phyloP scores from a whole-genome alignment of 1,139 yeast genomes.

The Magnusiomyces suaveolens region DNA sequence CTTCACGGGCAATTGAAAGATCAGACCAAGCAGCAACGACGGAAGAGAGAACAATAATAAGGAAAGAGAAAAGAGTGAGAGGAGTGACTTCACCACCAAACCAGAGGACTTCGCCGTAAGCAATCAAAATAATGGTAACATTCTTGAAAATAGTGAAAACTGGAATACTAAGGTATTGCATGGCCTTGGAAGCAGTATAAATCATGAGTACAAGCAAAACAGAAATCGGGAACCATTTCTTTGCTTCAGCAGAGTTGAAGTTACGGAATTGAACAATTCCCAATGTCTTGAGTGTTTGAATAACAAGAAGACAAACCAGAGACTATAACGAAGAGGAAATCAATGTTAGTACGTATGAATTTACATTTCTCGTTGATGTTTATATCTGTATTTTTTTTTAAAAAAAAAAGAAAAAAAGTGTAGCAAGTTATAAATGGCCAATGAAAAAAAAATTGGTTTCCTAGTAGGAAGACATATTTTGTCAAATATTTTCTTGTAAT shows the following conservation, averaged over 20 bases:
- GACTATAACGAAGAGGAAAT: too few species aligned
- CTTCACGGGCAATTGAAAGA: constrained; percentile 34
- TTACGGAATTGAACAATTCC: constrained; percentile 80
- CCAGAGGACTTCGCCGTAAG: constrained; percentile 97
- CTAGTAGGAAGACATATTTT: too few species aligned
- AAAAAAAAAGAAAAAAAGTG: too few species aligned
- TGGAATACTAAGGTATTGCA: constrained; percentile 83
- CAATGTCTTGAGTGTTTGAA: constrained; percentile 58
- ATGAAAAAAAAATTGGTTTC: too few species aligned
- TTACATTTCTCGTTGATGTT: too few species aligned
- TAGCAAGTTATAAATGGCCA: too few species aligned
- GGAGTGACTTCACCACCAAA: constrained; percentile 88
- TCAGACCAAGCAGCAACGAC: constrained; percentile 93
- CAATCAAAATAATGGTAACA: constrained; percentile 89
- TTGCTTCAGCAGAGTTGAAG: constrained; percentile 78
- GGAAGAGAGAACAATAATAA: constrained; percentile 86
- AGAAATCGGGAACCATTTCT: constrained; percentile 88
- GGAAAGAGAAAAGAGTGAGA: constrained; percentile 81
- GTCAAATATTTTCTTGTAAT: too few species aligned
- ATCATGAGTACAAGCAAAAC: constrained; percentile 83
- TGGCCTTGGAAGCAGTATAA: constrained; percentile 91
- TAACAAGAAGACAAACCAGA: constrained; percentile 66
- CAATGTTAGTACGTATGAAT: too few species aligned
- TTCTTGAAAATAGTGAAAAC: constrained; percentile 97
- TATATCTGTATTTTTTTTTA: too few species aligned